Evolutionary conservation across 352 stramenopile genomes (phyloP), one percentile per base, ranked within the genome.

Genomic region (Globisporangium apiculatum): DNA sequence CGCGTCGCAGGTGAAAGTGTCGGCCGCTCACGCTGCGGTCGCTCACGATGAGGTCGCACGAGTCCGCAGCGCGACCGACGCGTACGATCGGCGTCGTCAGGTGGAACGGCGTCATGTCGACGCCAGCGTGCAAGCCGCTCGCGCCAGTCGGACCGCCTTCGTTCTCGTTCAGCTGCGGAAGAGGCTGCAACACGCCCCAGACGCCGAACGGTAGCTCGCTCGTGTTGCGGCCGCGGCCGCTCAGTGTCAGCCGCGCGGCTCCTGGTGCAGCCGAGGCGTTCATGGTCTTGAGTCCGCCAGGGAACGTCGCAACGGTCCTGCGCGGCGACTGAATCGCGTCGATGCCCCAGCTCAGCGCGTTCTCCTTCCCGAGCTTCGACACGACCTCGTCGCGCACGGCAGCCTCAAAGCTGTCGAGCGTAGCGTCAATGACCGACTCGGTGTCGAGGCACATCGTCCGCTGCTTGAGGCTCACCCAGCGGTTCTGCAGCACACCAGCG

Each of bases 41-140:
- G 36, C 92, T 95, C 12, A 95, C 78, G 55, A 95, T 84, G 18
- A 95, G 77, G 65, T 95, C 86, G 51, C 86, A 94, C 51, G 83
- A 91, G 61, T 94, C 86, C 3, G 78, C 79, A 12, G 83, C 81
- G 7, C 86, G 80, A 10, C 86, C 86, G 31, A 95, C 83, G 0
- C 83, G 75, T 50, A 94, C 68, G 17, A 95, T 79, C 5, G 82
- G 71, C 5, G 79, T 74, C 3, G 78, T 88, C 3, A 94, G 61
- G 36, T 83, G 76, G 55, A 89, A 95, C 17, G 83, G 79, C 0
- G 61, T 66, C 41, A 74, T 75, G 59, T 84, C 72, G 12, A 90
- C 64, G 10, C 55, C 45, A 15, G 60, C 35, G 35, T 67, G 61
- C 5, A 47, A 24, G 6, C 43, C 36, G 49, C 46, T 55, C 15